Evolutionary conservation across 495 filamentous ascomycete species (phyloP), one percentile per base, ranked within the genome.

Genomic region (Cairneyella variabilis): DNA sequence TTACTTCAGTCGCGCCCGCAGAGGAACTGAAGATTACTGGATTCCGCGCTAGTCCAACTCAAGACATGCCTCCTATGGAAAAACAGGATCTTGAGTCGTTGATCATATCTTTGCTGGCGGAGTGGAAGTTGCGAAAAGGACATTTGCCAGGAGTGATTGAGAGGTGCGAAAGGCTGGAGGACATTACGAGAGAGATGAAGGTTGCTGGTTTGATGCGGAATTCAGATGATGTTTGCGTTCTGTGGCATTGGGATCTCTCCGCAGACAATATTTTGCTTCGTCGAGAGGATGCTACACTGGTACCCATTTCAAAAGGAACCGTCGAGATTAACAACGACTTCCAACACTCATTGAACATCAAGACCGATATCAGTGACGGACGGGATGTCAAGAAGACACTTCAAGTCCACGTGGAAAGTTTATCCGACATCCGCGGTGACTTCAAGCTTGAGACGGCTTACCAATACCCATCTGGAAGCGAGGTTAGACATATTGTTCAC

Each of bases 201-300:
- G 9, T 3, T 22, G 42, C 22, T 18, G 43, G 43, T 9, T 12
- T 54, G 11, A 3, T 39, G 8, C 42, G 42, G 5, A 40, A 2
- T 5, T 25, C 21, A 8, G 42, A 54, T 21, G 18, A 34, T 1
- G 12, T 47, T 2, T n/a, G 20, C 18, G 27, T 27, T 1, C 32
- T 53, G 0, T 53, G 55, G 48, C 48, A 53, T 30, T 58, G 55
- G 55, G 55, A 58, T 18, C 16, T 58, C 4, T 21, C 55, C 14
- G 41, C 55, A 16, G 1, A 3, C 14, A 58, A 58, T 23, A 51
- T 58, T 11, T 18, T 58, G 22, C 27, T 58, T 23, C 7, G 39
- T 16, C 20, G n/a, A 21, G 16, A n/a, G n/a, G n/a, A n/a, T n/a
- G n/a, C n/a, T n/a, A n/a, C n/a, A n/a, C n/a, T n/a, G n/a, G n/a